Base-by-base conservation (phyloP, 78 protist genomes). In the Dictyostelium brefeldianum region DNA sequence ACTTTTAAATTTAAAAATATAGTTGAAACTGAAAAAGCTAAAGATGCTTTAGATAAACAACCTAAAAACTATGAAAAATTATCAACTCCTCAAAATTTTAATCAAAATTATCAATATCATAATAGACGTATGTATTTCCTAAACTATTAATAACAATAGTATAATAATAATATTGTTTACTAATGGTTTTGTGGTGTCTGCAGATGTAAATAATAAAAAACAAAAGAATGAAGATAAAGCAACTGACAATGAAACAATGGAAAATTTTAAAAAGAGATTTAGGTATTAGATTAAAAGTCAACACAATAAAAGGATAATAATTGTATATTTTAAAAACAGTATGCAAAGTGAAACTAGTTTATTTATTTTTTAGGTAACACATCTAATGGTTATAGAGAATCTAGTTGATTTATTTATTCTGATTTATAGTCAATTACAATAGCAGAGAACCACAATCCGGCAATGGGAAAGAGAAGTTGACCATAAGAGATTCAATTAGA, bases 11-110 rank as follows among this genome's bases (percentile, higher is more conserved):
- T 57, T 11, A 87, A 87, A 36, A 87, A 87, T 87, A 87, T 87
- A 29, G 25, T 77, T 27, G 92, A 74, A 62, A 87, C 92, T 48
- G 92, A 87, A 62, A 80, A 77, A 27, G 92, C 92, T 47, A 87
- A 81, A 50, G 48, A 54, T 64, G 48, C 22, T 25, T 25, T 82
- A 9, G 69, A 81, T 41, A 41, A 80, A 27, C 20, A 18, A 41
- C 46, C 54, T 3, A 69, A 70, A 53, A 47, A 65, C 20, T 51
- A 9, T 65, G 41, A 36, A 69, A 25, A 46, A 36, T 31, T 27
- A 48, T 20, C 11, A 46, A 22, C 59, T 65, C 31, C 65, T 46
- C 75, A 47, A 17, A 69, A 81, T 31, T 54, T 54, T 31, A 79
- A 43, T 18, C 46, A 79, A 80, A 46, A 46, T 18, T 80, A 65